Evolutionary conservation across 176 grass and related monocot species (phyloP), one percentile per base, ranked within the genome.

Genomic region (Saccharum spontaneum): DNA sequence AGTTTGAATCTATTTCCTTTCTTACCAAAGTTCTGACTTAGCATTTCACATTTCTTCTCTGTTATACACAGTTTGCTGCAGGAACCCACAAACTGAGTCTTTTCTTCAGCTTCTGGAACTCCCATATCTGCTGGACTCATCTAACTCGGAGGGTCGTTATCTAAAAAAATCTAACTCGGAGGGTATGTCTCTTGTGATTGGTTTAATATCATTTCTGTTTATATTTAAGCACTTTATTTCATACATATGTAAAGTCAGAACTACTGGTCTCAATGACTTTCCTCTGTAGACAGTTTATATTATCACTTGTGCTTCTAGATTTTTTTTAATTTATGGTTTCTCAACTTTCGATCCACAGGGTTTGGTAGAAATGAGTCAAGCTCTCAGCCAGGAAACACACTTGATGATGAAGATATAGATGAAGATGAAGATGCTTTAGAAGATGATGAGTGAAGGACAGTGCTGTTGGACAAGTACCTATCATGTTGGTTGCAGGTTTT

Each of bases 21-120:
- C 22, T 63, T 84, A 46, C 41, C 23, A 34, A 79, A 52, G 49
- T 77, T 76, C 59, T 73, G 67, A 70, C 15, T 67, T 43, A 71
- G 87, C 43, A 60, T 23, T 60, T 61, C 59, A 34, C 26, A 48
- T 55, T 76, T 81, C 12, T 60, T 14, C 80, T 92, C 11, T 68
- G 54, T 43, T 90, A 69, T 76, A 20, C n/a, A 73, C 89, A 98
- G 91, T 74, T 76, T 90, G 83, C 85, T 90, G 74, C 73, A 87
- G 91, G 80, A 95, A 98, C 49, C 91, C 89, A 33, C 96, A 98
- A 88, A 98, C 91, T 2, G 89, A 92, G 81, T 98, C 86, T 44
- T 87, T 94, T 81, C 88, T 98, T 57, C 83, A 85, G 69, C 86
- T 98, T 69, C 55, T 95, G 30, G 87, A 89, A 77, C 91, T 93